Percentiles rank a stretch among this genome's conserved stretches.
Conservation (phyloP, 1,284 basidiomycete species). For the Flammula alnicola region DNA sequence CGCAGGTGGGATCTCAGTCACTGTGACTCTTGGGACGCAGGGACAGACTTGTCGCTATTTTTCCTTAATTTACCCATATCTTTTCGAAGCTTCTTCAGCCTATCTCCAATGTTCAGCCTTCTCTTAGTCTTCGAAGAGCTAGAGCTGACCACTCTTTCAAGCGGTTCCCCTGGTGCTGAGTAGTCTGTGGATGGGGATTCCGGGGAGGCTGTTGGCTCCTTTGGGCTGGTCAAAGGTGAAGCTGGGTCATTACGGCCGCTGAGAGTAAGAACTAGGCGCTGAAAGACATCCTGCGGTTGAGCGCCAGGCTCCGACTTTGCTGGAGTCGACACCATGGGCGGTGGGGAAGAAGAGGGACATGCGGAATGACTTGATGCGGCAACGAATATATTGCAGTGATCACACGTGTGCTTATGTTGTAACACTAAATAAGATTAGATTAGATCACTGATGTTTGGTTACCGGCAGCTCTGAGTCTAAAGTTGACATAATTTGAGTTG, state of each 20-base stretch:
- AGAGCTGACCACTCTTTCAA: constrained; percentile 14
- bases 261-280: constrained; percentile 12
- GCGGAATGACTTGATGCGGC: no score
- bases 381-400: no score
- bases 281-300: constrained; percentile 2
- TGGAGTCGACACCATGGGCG: constrained; percentile 13
- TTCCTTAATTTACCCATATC: constrained; percentile 19
- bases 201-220: background rate
- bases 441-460: no score
- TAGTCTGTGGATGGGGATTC: background rate
- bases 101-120: constrained; percentile 21
- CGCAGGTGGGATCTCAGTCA: constrained; percentile 6
- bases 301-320: background rate
- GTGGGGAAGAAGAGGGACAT: no score
- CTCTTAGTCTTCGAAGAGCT: constrained; percentile 16
- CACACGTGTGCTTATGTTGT: no score
- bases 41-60: constrained; percentile 16
- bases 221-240: background rate
- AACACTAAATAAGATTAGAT: no score
- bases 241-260: constrained; percentile 11
- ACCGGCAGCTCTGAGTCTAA: no score
- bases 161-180: background rate
- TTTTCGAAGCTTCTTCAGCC: constrained; percentile 21
- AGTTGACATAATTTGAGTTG: no score
- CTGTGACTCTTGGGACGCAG: constrained; percentile 21